These are phyloP conservation scores for Xylariaceae sp. DNA, from an alignment of 2,329 filamentous ascomycete species.

Conservation along the genomic window DNA sequence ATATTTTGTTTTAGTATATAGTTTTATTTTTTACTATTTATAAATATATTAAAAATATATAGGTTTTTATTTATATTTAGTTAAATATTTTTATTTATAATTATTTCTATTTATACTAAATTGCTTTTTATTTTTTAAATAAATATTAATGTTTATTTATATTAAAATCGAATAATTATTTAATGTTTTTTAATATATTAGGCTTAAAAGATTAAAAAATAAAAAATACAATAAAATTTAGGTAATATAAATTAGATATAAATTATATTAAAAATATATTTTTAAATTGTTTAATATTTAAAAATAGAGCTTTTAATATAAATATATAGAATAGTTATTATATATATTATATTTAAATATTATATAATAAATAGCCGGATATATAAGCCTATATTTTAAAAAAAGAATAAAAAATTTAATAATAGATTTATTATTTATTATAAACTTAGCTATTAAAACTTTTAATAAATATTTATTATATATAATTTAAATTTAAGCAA, in stretches of 20 bases:
- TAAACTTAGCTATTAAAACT: no score
- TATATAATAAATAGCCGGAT: neutral
- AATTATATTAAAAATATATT: neutral
- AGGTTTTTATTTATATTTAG: neutral
- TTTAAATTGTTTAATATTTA: neutral
- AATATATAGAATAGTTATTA: neutral
- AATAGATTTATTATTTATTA: neutral
- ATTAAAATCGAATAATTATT: neutral
- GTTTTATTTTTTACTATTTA: neutral
- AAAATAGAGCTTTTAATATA: neutral
- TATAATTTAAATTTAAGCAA: neutral
- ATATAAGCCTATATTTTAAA: neutral
- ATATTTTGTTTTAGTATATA: neutral
- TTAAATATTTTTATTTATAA: neutral
- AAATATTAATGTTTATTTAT: neutral
- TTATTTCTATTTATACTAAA: neutral
- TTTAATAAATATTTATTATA: neutral
- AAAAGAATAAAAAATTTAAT: neutral
- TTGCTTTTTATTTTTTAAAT: neutral
- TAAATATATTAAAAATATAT: neutral
- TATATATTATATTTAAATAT: no score
- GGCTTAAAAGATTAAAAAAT: neutral
- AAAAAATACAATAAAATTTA: neutral
- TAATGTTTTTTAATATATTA: neutral
- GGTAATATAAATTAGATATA: neutral